Base-by-base conservation (phyloP, 768 basidiomycete genomes). In the Kwoniella sp. region DNA sequence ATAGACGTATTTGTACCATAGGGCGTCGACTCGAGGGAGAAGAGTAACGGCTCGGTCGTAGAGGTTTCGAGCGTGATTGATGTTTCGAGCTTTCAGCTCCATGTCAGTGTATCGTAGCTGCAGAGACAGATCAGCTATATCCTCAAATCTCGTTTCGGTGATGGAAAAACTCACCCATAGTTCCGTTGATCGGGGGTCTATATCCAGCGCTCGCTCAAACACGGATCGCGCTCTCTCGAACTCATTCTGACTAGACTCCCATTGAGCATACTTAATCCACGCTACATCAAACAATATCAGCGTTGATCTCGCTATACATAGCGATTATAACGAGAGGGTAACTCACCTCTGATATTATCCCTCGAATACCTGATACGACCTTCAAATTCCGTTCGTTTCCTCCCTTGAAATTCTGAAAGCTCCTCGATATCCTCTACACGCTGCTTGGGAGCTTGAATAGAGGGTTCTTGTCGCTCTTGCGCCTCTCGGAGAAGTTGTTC, bases 1-100 rank as follows among this genome's bases (percentile, higher is more conserved):
- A 80, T 96, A 97, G 63, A 99, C 95, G 60, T 97, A 99, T 80
- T 97, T 97, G 86, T 98, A 98, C 96, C 96, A 98, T 7, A 99
- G 85, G 40, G 67, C 67, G 79, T 99, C 94, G 53, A 99, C 88
- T 49, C 96, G 88, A 10, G 96, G 96, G 25, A 99, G 87, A 1
- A 98, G 85, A 5, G 95, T 99, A 66, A 99, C 93, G 1, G 93
- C 92, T 68, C 96, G 87, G 83, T 99, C 96, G 79, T 91, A 98
- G 24, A 98, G 85, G 81, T 99, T 99, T 55, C 96, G 88, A 0
- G 96, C 88, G 71, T 98, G 96, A 74, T 95, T 90, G 57, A 99
- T 91, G 74, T 99, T 98, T 66, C 96, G 90, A 5, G 91, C 90
- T 81, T 98, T 98, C 69, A 99, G 86, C 80, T 99, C 96, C 90